Conservation (phyloP, 768 basidiomycete genomes). For the Boletellus emodensis region DNA sequence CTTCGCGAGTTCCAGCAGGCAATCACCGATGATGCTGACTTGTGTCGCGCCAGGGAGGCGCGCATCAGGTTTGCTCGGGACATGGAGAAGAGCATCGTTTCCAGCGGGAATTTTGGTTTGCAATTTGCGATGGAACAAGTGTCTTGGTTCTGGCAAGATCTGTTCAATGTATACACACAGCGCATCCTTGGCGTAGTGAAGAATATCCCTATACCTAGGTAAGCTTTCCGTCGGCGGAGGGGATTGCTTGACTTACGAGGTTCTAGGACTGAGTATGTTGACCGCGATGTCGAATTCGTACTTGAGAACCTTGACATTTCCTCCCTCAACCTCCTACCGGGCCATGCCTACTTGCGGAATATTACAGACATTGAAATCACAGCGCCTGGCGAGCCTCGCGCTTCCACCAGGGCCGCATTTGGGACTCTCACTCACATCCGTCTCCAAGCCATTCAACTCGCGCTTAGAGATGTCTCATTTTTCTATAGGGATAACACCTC, state of each 20-base stretch:
- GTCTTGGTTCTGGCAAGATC: conserved; percentile 77
- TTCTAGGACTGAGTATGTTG: conserved; percentile 65
- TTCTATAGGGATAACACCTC: conserved; percentile 64
- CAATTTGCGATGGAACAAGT: conserved; percentile 56
- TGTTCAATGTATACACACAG: conserved; percentile 78
- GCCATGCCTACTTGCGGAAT: conserved; percentile 68
- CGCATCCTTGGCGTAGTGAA: conserved; percentile 48
- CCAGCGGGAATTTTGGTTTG: conserved; percentile 38
- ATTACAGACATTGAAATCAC: conserved; percentile 61
- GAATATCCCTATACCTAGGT: conserved; percentile 70
- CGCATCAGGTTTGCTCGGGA: conserved; percentile 48
- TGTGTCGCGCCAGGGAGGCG: conserved; percentile 44
- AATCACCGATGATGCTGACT: conserved; percentile 46
- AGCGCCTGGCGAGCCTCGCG: conserved; percentile 33
- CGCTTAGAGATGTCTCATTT: conserved; percentile 65
- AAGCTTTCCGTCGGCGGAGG: conserved; percentile 6
- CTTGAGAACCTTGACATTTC: conserved; percentile 73
- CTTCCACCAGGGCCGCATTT: conserved; percentile 42
- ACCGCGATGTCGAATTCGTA: conserved; percentile 65
- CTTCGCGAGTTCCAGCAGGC: conserved; percentile 42
- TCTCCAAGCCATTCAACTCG: conserved; percentile 60
- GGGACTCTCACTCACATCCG: conserved; percentile 65
- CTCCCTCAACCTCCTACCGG: conserved; percentile 61
- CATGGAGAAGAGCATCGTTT: conserved; percentile 40
- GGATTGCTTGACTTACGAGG: neutral